Conservation (phyloP, 148 eudicot genomes). For the Nepenthes mirabilis region DNA sequence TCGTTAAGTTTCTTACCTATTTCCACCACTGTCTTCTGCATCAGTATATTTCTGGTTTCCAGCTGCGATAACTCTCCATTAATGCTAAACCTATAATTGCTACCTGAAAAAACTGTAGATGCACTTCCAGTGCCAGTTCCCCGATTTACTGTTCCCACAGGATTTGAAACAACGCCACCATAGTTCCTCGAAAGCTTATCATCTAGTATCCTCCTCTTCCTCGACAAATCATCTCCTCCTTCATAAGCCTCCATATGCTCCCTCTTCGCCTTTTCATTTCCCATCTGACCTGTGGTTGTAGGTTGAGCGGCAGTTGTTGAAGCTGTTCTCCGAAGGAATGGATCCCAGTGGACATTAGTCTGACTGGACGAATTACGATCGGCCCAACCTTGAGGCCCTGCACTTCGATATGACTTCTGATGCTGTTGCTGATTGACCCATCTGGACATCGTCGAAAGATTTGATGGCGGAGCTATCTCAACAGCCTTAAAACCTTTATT, state of each 20-base stretch:
- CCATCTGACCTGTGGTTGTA: constrained; percentile 14
- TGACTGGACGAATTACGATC: constrained; percentile 8
- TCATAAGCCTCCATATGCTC: constrained; percentile 20
- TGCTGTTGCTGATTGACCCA: constrained; percentile 16
- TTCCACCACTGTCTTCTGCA: constrained; percentile 39
- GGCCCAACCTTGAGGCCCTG: constrained; percentile 15
- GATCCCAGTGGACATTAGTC: neutral
- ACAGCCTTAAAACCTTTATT: constrained; percentile 38
- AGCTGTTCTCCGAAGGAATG: neutral
- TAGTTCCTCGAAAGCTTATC: constrained; percentile 7
- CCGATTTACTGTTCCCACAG: constrained; percentile 16
- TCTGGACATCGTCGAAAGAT: constrained; percentile 17
- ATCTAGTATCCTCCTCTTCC: constrained; percentile 24
- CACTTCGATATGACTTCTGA: constrained; percentile 13
- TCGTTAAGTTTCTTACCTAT: constrained; percentile 23
- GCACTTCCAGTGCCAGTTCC: constrained; percentile 12
- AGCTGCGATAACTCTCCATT: constrained; percentile 28
- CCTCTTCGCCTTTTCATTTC: constrained; percentile 44
- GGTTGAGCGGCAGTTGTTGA: neutral
- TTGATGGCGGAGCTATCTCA: constrained; percentile 54
- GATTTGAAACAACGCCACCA: constrained; percentile 13
- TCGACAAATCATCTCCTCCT: constrained; percentile 13
- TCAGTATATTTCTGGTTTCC: constrained; percentile 35
- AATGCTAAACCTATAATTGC: constrained; percentile 12
- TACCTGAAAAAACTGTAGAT: constrained; percentile 14